A percentile compares a stretch with the other conserved stretches of the same genome.
Evolutionary conservation across 371 early-diverging fungal genomes (phyloP).

Genomic region (Syncephalastrum contaminatum): DNA sequence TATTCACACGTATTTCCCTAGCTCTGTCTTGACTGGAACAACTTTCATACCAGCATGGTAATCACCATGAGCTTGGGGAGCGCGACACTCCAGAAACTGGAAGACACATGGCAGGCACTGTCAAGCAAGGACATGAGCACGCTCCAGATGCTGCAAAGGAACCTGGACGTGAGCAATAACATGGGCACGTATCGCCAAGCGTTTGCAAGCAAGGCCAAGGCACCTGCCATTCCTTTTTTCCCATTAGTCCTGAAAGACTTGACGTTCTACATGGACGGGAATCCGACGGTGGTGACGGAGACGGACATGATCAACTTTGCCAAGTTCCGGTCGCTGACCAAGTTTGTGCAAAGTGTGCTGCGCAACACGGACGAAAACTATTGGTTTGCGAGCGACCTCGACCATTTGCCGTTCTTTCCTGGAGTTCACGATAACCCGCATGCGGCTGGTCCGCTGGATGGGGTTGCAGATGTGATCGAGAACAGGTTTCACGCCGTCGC

Average conservation of each 20-base stretch:
- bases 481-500: conserved; percentile 4
- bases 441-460: conserved; percentile 19
- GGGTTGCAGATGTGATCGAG: conserved; percentile 15
- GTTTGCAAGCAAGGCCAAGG: conserved; percentile 25
- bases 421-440: background rate
- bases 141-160: conserved; percentile 21
- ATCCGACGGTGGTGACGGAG: conserved; percentile 5
- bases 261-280: conserved; percentile 44
- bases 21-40: conserved; percentile 42
- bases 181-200: conserved; percentile 44
- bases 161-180: conserved; percentile 38
- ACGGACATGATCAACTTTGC: conserved; percentile 30
- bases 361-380: conserved; percentile 28
- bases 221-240: conserved; percentile 46
- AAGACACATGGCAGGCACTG: conserved; percentile 26
- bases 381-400: conserved; percentile 32
- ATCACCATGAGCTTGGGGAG: conserved; percentile 36
- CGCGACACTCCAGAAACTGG: conserved; percentile 19
- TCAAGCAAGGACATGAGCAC: conserved; percentile 28
- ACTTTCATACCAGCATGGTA: conserved; percentile 46
- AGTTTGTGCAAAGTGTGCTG: conserved; percentile 22
- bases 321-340: conserved; percentile 32
- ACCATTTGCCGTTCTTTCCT: conserved; percentile 30
- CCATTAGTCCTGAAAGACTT: conserved; percentile 45
- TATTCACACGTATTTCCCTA: conserved; percentile 3